Evolutionary conservation across 208 protist genomes (phyloP).

Genomic region (Leishmania lainsoni): DNA sequence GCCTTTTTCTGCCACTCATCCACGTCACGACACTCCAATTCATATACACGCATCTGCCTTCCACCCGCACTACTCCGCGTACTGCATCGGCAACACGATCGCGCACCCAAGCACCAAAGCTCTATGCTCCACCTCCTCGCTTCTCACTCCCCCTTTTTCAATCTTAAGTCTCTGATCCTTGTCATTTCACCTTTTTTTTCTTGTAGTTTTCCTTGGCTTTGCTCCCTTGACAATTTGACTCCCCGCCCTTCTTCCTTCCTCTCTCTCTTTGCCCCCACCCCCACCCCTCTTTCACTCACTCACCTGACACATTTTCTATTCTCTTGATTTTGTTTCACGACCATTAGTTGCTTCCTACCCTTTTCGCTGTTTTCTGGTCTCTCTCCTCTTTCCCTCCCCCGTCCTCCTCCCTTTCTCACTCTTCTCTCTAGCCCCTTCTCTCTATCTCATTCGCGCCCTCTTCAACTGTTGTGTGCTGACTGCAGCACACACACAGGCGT

Average conservation of each 20-base stretch:
- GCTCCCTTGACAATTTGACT: background rate
- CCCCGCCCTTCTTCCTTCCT: background rate
- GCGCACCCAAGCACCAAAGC: background rate
- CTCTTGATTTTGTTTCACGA: slow-evolving; percentile 1
- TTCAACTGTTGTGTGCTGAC: background rate
- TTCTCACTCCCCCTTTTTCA: slow-evolving; percentile 1
- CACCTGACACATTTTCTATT: slow-evolving; percentile 10
- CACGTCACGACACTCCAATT: background rate
- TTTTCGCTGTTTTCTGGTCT: background rate
- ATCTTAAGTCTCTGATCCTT: slow-evolving; percentile 5
- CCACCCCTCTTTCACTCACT: background rate
- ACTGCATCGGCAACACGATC: background rate
- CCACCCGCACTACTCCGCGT: too few species aligned
- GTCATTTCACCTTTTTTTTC: slow-evolving; percentile 9
- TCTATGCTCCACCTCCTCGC: slow-evolving; percentile 1
- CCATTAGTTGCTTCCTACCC: background rate
- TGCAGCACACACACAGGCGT: background rate
- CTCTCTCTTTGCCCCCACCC: background rate
- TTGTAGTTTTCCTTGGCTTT: background rate
- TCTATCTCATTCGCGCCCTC: background rate
- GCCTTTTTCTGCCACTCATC: background rate
- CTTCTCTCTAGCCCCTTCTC: background rate
- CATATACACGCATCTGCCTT: background rate
- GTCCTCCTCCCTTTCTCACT: background rate
- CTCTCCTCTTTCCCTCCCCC: background rate